Base-by-base conservation (phyloP, 2,329 filamentous ascomycete genomes). In the Penicillium sclerotiorum region DNA sequence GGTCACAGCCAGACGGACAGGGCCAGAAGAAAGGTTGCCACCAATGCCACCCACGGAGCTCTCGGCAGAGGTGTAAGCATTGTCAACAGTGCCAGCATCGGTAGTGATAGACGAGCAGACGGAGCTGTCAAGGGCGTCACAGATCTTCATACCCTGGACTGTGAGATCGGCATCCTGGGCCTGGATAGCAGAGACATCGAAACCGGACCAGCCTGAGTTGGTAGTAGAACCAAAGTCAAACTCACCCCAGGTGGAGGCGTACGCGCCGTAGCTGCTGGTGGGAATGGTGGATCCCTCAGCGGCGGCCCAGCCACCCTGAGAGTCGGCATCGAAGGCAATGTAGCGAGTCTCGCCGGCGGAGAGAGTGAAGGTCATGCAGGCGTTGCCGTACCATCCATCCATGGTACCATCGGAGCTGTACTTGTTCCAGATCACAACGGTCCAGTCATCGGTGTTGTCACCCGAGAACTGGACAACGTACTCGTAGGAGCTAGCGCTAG, bases 361-460 rank as follows among this genome's bases (percentile, higher is more conserved):
- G 15, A 72, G 54, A 38, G 58, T 64, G 49, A 71, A 57, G 7
- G 42, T 60, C 25, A 67, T 46, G 12, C 62, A 63, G 22, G 62
- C 61, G 49, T 65, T 46, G 47, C 67, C 67, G 52, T 60, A 71
- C 62, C 65, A 71, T 47, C 69, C 69, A 39, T 59, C 47, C 58
- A 69, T 63, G 21, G 53, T 44, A 43, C 66, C 65, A 32, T 62
- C 50, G 5, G 63, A 53, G 37, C 67, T 62, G 45, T 65, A 63
- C 60, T 71, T 72, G 62, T 72, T 72, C 64, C 66, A 72, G 63
- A 73, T 65, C 38, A 65, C 63, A 22, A 72, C 60, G 35, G 56
- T 63, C 65, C 67, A 72, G 51, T 62, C 48, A 22, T 69, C 63
- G 23, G 56, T 55, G 57, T 63, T 62, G 32, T 59, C 47, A 36